Conservation (phyloP, 1,139 yeast species). For the Zhuliangozyma blackwelliae region DNA sequence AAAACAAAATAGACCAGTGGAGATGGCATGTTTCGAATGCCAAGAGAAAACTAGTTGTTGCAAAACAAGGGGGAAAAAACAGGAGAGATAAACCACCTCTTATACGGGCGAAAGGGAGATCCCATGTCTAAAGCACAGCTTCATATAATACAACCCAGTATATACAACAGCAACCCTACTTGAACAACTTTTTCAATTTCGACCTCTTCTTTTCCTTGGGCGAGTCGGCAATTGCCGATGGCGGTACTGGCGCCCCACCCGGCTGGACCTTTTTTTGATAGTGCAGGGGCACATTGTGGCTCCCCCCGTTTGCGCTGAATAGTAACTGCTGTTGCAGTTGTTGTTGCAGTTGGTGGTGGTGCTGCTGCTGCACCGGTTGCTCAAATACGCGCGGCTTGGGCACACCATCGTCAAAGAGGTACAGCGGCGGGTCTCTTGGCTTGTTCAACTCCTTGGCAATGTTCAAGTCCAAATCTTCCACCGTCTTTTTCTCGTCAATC, state of each 20-base stretch:
- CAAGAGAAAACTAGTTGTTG: too few relatives aligned
- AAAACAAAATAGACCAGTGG: too few relatives aligned
- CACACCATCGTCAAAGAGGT: constrained; percentile 27
- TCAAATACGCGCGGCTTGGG: constrained; percentile 14
- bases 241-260: constrained; percentile 5
- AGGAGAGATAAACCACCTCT: too few relatives aligned
- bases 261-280: constrained; percentile 19
- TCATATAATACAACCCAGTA: not conserved
- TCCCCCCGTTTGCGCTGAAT: not conserved
- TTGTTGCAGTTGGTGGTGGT: constrained; percentile 2
- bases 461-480: constrained; percentile 31
- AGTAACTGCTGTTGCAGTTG: constrained; percentile 2
- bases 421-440: constrained; percentile 30
- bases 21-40: too few relatives aligned
- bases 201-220: constrained; percentile 31
- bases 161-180: constrained; percentile 13
- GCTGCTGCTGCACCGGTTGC: constrained; percentile 3
- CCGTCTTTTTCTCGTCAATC: constrained; percentile 32
- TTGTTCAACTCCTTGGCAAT: constrained; percentile 21
- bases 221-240: constrained; percentile 9
- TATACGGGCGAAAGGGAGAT: too few relatives aligned
- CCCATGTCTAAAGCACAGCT: too few relatives aligned
- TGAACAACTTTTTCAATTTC: constrained; percentile 34
- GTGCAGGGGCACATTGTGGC: constrained; percentile 19
- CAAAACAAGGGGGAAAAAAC: too few relatives aligned